phyloP scores from a whole-genome alignment of 2,329 filamentous ascomycete genomes.

The Grosmannia clavigera region DNA sequence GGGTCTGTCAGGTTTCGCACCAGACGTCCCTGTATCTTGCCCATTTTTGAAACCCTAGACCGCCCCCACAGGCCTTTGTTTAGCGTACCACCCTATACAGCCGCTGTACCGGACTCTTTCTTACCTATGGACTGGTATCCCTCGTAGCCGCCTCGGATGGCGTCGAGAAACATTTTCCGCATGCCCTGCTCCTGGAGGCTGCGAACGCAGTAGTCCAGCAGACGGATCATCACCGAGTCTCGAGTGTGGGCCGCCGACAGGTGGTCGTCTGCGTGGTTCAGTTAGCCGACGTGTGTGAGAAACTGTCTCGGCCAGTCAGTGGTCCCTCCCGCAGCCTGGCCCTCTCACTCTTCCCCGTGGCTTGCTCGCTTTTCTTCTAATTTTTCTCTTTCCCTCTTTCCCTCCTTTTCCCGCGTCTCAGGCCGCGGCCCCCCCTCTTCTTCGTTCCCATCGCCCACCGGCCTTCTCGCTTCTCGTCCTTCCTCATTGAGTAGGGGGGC shows the following conservation, averaged over 20 bases:
- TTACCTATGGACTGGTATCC: conserved; percentile 40
- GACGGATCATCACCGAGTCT: conserved; percentile 37
- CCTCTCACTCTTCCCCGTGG: not conserved
- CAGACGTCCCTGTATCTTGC: conserved; percentile 44
- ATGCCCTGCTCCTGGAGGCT: conserved; percentile 36
- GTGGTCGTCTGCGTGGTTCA: conserved; percentile 25
- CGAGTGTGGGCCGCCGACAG: conserved; percentile 29
- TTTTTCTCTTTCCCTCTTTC: not conserved
- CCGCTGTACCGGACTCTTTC: not conserved
- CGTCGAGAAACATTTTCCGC: conserved; percentile 43
- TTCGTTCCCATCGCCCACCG: not conserved
- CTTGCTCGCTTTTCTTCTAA: not conserved
- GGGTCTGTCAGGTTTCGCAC: conserved; percentile 21
- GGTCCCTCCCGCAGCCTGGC: not conserved
- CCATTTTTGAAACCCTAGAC: conserved; percentile 44
- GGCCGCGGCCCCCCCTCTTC: not conserved
- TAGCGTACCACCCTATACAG: not conserved
- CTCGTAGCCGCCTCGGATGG: conserved; percentile 35
- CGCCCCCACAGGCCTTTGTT: not conserved
- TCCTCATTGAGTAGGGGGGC: not conserved
- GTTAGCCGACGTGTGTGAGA: not conserved
- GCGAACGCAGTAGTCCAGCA: conserved; percentile 40
- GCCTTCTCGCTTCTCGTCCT: not conserved
- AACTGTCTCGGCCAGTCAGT: not conserved
- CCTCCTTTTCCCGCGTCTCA: not conserved